Percentiles rank a stretch among this genome's conserved stretches.
Evolutionary conservation across 164 flowering plant species (phyloP).

Genomic region (Aristolochia fimbriata): DNA sequence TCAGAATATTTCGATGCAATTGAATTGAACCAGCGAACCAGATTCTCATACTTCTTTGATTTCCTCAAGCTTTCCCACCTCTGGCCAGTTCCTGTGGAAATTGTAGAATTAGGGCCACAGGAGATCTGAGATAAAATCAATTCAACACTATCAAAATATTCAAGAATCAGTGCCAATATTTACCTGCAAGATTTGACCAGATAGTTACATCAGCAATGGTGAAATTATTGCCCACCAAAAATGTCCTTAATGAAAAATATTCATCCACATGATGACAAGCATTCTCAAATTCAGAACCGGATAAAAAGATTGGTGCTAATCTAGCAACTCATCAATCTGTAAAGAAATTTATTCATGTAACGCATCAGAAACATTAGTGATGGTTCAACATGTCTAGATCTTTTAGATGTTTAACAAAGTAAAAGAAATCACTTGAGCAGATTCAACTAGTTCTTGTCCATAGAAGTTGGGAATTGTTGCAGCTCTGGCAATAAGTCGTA

Average conservation of each 20-base stretch:
- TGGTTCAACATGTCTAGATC: neutral
- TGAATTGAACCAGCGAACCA: too few species aligned
- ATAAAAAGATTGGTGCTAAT: constrained; percentile 46
- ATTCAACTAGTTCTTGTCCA: constrained; percentile 37
- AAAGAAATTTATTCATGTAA: constrained; percentile 1
- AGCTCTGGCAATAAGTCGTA: constrained; percentile 54
- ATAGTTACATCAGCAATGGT: constrained; percentile 76
- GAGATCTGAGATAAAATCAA: too few species aligned
- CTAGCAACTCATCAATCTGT: constrained; percentile 83
- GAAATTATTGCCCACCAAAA: constrained; percentile 52
- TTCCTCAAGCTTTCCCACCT: constrained; percentile 93
- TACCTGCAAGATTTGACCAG: constrained; percentile 92
- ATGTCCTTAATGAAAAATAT: constrained; percentile 42
- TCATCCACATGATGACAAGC: constrained; percentile 55
- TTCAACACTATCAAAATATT: neutral
- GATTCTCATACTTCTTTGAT: constrained; percentile 68
- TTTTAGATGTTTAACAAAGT: neutral
- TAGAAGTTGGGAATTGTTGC: constrained; percentile 38
- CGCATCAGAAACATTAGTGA: neutral
- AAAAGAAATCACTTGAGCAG: constrained; percentile 41
- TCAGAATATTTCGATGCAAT: constrained; percentile 37
- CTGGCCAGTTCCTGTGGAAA: constrained; percentile 54
- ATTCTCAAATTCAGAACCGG: constrained; percentile 79
- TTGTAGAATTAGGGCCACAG: neutral
- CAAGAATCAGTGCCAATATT: neutral